A percentile compares a stretch with the other conserved stretches of the same genome.
Conservation (phyloP, 139 green algal genomes). For the Gonium pectorale region DNA sequence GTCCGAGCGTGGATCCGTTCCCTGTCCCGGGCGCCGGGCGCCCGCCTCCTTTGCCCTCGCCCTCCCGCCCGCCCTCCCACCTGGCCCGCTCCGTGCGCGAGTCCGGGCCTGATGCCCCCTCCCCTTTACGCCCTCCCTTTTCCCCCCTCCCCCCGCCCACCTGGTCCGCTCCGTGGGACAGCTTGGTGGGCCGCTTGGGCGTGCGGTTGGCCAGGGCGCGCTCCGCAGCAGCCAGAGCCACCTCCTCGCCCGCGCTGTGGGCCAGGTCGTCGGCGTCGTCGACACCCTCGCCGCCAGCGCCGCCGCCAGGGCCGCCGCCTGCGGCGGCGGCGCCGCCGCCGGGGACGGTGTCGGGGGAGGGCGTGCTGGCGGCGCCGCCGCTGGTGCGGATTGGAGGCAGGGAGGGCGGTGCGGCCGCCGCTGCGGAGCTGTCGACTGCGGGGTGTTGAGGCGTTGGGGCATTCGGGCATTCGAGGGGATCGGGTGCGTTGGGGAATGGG, state of each 20-base stretch:
- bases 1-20: too few relatives aligned
- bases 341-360: neutral
- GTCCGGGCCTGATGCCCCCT: neutral
- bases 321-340: neutral
- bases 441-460: too few relatives aligned
- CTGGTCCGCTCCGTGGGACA: neutral
- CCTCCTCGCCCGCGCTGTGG: slow-evolving; percentile 9
- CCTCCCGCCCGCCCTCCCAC: too few relatives aligned
- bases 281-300: neutral
- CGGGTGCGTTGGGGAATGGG: too few relatives aligned
- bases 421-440: neutral
- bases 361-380: neutral
- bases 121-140: neutral
- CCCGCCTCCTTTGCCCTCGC: too few relatives aligned
- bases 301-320: neutral
- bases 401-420: neutral
- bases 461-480: too few relatives aligned
- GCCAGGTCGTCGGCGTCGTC: slow-evolving; percentile 13
- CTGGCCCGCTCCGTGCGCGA: too few relatives aligned
- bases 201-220: slow-evolving; percentile 34
- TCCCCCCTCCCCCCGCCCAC: neutral
- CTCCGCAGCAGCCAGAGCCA: slow-evolving; percentile 31
- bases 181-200: slow-evolving; percentile 34
- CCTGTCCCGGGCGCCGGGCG: too few relatives aligned
- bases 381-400: neutral